Evolutionary conservation across 1,284 basidiomycete genomes (phyloP), one percentile per base, ranked within the genome.

Genomic region (Boletus smithii): DNA sequence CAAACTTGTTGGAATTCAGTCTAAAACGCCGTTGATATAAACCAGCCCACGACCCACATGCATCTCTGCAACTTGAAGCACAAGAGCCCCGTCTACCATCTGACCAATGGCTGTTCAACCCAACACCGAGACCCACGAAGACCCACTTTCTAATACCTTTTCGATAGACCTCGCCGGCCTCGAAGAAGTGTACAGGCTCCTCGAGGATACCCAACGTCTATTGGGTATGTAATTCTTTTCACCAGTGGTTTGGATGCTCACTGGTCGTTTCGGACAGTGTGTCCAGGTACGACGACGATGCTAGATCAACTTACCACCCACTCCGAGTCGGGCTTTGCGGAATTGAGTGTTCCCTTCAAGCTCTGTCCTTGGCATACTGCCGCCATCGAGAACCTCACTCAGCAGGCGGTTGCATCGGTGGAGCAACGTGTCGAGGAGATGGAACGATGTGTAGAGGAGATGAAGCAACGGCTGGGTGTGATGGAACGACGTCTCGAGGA

Each of bases 121-220:
- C n/a, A n/a, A n/a, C n/a, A n/a, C n/a, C n/a, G n/a, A n/a, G n/a
- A n/a, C n/a, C n/a, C 11, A 14, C 26, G 5, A 32, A 24, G n/a
- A 18, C 24, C 26, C n/a, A 14, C 27, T 13, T 13, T 16, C 26
- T 10, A n/a, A 11, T 26, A 22, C 30, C 20, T 13, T 18, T 20
- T 16, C 11, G 16, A 27, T n/a, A 24, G 41, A 51, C 23, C 14
- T 29, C 7, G 5, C 8, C 0, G 27, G 20, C 5, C 29, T 50
- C 35, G 16, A 46, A 30, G 49, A 52, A 17, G 22, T 45, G 16
- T 34, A 26, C 22, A 13, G 6, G 14, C 42, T 33, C 34, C 20
- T 46, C 17, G 17, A 32, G 4, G 31, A 37, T 14, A 31, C 40
- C 8, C 39, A 29, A 17, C 38, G 22, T 18, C 22, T 33, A 14